Base-by-base conservation (phyloP, 441 rosid species). In the Cnidoscolus chayamansa region DNA sequence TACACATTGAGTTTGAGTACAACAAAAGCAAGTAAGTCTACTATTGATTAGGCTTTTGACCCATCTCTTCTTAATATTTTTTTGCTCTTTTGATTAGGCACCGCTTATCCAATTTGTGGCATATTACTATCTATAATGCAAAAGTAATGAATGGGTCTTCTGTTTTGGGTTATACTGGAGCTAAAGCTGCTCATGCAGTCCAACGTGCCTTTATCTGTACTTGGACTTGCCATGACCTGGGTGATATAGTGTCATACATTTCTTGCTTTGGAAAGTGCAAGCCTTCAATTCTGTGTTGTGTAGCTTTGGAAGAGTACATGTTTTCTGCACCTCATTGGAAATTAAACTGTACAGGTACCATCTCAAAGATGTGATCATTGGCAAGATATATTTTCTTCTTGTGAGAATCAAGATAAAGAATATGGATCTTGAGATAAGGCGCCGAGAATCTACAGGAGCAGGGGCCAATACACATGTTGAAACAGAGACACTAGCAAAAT, bases 361-460 rank as follows among this genome's bases (percentile, higher is more conserved):
- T 82, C 83, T 92, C 78, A 94, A 90, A 83, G 98, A 93, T 73
- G 94, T 93, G 71, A 93, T 93, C 76, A 84, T 93, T 62, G 98
- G 98, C 76, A 93, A 90, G 77, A 90, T 93, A 76, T 90, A 89
- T 73, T 90, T 93, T 82, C 97, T 93, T 58, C 86, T 93, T 43
- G 97, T 92, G 45, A 86, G 94, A 84, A 92, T 92, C 85, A 93
- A 88, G 88, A 89, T 93, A 76, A 93, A 91, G 78, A 91, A 87
- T 70, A 93, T 91, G 98, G 98, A 93, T 80, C 94, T 93, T 68
- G 98, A 93, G 87, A 93, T 93, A 74, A 84, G 98, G 70, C 93
- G 96, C 71, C 84, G 96, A 77, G 98, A 91, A 82, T 91, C 98
- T 62, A 93, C 98, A 0, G 98, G 98, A 55, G 86, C 94, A 62